Conservation (phyloP, 495 filamentous ascomycete species). For the Apiosordaria backusii region DNA sequence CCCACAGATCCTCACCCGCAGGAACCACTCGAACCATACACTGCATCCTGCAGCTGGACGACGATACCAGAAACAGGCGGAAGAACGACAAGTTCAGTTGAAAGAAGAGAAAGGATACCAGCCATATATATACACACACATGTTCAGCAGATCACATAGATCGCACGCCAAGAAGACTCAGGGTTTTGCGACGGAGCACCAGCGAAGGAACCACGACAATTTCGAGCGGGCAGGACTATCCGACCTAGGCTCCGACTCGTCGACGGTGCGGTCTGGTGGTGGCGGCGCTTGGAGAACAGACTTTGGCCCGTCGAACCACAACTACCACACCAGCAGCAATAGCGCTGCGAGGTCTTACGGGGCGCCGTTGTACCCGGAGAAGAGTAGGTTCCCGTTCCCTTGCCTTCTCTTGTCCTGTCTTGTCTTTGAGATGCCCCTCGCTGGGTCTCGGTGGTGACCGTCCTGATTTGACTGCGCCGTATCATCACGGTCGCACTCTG, state of each 20-base stretch:
- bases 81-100: not conserved
- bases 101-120: not conserved
- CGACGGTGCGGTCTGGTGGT: constrained; percentile 38
- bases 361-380: constrained; percentile 40
- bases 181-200: constrained; percentile 38
- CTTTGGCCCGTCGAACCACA: constrained; percentile 25
- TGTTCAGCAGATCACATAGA: constrained; percentile 47
- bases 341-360: constrained; percentile 27
- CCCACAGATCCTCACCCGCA: constrained; percentile 8
- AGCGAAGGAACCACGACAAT: constrained; percentile 27
- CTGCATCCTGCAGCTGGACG: constrained; percentile 9
- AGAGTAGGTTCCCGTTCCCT: constrained; percentile 37
- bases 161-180: constrained; percentile 29
- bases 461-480: constrained; percentile 17
- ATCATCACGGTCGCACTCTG: constrained; percentile 7
- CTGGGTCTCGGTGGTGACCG: constrained; percentile 7
- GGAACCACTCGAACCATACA: constrained; percentile 9
- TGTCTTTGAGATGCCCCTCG: not conserved
- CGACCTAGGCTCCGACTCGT: constrained; percentile 40
- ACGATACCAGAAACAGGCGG: not conserved
- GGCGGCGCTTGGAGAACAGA: constrained; percentile 35
- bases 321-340: constrained; percentile 26
- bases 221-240: constrained; percentile 36
- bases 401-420: constrained; percentile 4
- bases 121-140: constrained; percentile 29